Conservation (phyloP, 2,329 filamentous ascomycete genomes). For the Botrytis hyacinthi region DNA sequence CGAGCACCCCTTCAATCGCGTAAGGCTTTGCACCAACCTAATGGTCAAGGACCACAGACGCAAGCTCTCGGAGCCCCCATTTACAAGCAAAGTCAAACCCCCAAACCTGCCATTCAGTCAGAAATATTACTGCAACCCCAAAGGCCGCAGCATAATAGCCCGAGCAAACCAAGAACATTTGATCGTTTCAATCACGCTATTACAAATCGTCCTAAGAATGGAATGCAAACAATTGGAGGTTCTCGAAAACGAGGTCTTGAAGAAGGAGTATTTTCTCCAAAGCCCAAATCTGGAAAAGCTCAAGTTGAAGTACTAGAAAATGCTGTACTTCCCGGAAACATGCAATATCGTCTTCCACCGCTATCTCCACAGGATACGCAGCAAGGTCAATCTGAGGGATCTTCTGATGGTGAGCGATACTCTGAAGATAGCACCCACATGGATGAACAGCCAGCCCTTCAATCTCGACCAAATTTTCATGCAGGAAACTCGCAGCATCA, state of each 20-base stretch:
- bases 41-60: conserved; percentile 3
- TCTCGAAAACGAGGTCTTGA: conserved; percentile 10
- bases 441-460: conserved; percentile 1
- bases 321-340: background rate
- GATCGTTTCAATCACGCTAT: conserved; percentile 13
- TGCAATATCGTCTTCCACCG: background rate
- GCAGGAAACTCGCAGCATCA: background rate
- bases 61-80: background rate
- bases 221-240: background rate
- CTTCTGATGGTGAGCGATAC: conserved; percentile 14
- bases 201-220: conserved; percentile 3
- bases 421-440: background rate
- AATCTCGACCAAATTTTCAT: conserved; percentile 9
- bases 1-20: background rate
- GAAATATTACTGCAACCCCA: background rate
- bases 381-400: background rate
- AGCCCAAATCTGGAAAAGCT: background rate
- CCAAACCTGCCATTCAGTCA: background rate
- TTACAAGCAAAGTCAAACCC: conserved; percentile 13
- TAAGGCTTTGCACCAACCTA: background rate
- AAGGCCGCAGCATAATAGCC: background rate
- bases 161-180: background rate
- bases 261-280: conserved; percentile 8
- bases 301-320: conserved; percentile 6
- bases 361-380: background rate